Base-by-base conservation (phyloP, 495 filamentous ascomycete species). In the Extremus antarcticus region DNA sequence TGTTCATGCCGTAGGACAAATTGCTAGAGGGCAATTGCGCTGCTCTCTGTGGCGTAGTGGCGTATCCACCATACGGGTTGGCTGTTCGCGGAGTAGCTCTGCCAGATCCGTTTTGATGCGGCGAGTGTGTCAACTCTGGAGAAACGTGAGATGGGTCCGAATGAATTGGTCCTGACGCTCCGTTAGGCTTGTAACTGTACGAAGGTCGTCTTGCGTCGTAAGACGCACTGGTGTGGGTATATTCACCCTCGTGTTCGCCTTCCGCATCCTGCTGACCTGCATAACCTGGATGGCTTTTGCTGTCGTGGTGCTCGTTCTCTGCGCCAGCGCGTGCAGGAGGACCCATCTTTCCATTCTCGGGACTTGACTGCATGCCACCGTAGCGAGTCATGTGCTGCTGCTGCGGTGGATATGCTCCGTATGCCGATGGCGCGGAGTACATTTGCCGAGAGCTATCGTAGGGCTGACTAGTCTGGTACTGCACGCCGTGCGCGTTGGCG, bases 1-100 rank as follows among this genome's bases (percentile, higher is more conserved):
- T 58, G 63, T 83, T 90, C 68, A 95, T 90, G 45, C 91, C 82
- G 70, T 85, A 92, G 75, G 95, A 95, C 40, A 95, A 73, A 61
- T 83, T 92, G 69, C 87, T 88, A 0, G 87, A 80, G 3, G 86
- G 77, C 16, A 78, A 74, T 41, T 77, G 76, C 25, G 64, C 74
- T 10, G 76, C 76, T 24, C 88, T 81, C 32, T 90, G 92, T 46
- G 92, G 87, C 0, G 89, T 94, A 53, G 74, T 82, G 53, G 74
- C 81, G 46, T 88, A 90, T 3, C 80, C 75, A 11, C 77, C 59
- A 76, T 91, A 96, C 20, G 82, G 75, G 4, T 78, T 72, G 16
- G 80, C 74, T 0, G 86, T 92, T 50, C 92, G 80, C 15, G 91
- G 90, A 11, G 92, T 96, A 51, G 89, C 88, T 38, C 88, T 80